Evolutionary conservation across 768 basidiomycete species (phyloP).

Genomic region (Solioccasus polychromus): DNA sequence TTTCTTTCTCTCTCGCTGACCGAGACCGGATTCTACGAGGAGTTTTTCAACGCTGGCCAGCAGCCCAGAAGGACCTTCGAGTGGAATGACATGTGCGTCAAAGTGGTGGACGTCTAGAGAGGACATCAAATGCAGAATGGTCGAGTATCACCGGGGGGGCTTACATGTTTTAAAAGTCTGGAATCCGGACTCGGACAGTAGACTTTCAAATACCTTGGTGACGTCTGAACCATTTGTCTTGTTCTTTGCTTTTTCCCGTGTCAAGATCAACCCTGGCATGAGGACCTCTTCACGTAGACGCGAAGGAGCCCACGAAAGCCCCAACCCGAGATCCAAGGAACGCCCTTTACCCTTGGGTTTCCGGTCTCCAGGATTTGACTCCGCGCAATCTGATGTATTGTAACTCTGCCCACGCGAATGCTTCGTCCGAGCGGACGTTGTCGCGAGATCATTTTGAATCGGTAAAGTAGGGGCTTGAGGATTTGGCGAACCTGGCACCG

Average conservation of each 20-base stretch:
- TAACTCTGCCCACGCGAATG: slow-evolving; percentile 23
- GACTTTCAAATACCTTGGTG: slow-evolving; percentile 37
- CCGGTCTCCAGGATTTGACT: slow-evolving; percentile 13
- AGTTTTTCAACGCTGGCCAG: slow-evolving; percentile 61
- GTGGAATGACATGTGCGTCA: slow-evolving; percentile 70
- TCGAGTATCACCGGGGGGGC: slow-evolving; percentile 22
- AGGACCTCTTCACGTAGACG: slow-evolving; percentile 67
- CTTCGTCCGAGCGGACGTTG: slow-evolving; percentile 22
- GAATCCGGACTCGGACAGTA: slow-evolving; percentile 35
- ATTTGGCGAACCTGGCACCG: slow-evolving; percentile 41
- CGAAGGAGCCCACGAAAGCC: slow-evolving; percentile 70
- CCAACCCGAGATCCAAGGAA: slow-evolving; percentile 68
- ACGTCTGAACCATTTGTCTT: slow-evolving; percentile 30
- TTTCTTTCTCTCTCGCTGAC: slow-evolving; percentile 43
- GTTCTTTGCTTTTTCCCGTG: slow-evolving; percentile 27
- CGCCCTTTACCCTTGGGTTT: slow-evolving; percentile 53
- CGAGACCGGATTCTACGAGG: slow-evolving; percentile 47
- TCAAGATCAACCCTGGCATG: slow-evolving; percentile 38
- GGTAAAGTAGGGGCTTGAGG: slow-evolving; percentile 20
- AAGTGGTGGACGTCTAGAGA: slow-evolving; percentile 66
- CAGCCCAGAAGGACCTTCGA: slow-evolving; percentile 72
- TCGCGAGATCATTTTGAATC: slow-evolving; percentile 5
- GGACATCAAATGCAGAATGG: slow-evolving; percentile 10
- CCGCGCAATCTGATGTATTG: slow-evolving; percentile 24
- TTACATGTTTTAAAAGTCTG: slow-evolving; percentile 60